phyloP scores from a whole-genome alignment of 2,329 filamentous ascomycete species.

The Penicillium nordicum region DNA sequence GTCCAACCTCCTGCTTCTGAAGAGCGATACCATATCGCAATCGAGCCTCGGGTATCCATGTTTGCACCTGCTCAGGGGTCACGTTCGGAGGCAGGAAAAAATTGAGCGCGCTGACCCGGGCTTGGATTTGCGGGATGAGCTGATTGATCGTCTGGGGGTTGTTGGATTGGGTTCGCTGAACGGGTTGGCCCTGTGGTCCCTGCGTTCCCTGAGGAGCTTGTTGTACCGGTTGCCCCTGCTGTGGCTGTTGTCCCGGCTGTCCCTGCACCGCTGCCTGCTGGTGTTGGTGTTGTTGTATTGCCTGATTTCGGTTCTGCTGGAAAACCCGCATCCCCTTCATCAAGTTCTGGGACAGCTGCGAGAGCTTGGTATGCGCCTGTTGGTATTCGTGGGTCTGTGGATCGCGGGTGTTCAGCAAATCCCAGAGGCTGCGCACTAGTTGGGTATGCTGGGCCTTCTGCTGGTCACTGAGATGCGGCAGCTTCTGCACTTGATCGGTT shows the following conservation, averaged over 20 bases:
- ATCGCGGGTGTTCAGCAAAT: slow-evolving; percentile 48
- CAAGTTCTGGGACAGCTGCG: slow-evolving; percentile 49
- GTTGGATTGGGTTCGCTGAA: slow-evolving; percentile 33
- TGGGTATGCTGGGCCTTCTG: slow-evolving; percentile 56
- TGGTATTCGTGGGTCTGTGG: slow-evolving; percentile 50
- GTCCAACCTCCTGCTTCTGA: slow-evolving; percentile 49
- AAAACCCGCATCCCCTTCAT: slow-evolving; percentile 52
- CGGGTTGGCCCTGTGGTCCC: slow-evolving; percentile 22
- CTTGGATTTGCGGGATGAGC: slow-evolving; percentile 45
- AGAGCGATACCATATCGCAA: slow-evolving; percentile 48
- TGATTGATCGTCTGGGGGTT: slow-evolving; percentile 42
- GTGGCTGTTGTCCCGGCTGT: slow-evolving; percentile 12
- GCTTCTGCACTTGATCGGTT: slow-evolving; percentile 52
- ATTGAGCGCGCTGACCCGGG: slow-evolving; percentile 44
- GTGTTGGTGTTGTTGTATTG: slow-evolving; percentile 20
- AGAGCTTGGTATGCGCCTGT: slow-evolving; percentile 50
- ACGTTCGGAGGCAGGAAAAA: slow-evolving; percentile 47
- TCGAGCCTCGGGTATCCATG: slow-evolving; percentile 48
- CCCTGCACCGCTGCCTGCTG: slow-evolving; percentile 24
- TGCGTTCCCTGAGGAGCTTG: slow-evolving; percentile 5
- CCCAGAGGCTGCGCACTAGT: slow-evolving; percentile 55
- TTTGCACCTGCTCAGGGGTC: slow-evolving; percentile 41
- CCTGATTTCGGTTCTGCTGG: slow-evolving; percentile 40
- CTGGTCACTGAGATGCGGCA: slow-evolving; percentile 52
- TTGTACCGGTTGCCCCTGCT: slow-evolving; percentile 10